Evolutionary conservation across 768 basidiomycete species (phyloP), one percentile per base, ranked within the genome.

Genomic region (Boletus sp.): DNA sequence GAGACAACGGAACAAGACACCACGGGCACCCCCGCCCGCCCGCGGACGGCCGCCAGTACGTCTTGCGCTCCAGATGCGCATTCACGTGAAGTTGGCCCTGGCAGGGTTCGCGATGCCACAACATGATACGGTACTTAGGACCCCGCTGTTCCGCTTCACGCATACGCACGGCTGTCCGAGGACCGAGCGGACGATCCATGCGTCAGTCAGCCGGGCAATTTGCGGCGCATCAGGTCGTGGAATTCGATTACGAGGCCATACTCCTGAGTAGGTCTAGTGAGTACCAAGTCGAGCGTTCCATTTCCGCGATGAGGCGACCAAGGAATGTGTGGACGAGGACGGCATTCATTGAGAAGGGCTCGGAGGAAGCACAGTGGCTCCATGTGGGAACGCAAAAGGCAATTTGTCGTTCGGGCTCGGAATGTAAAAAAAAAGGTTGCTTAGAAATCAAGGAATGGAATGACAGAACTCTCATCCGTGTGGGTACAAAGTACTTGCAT

Each of bases 401-500:
- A 15, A 28, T 17, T 36, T 15, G 35, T 11, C n/a, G 24, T 24
- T 24, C 24, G 24, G 24, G 24, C 24, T 36, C 18, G 32, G 18
- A 44, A 29, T 20, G 39, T 8, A 44, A 41, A 10, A 46, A 10
- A 28, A 7, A 12, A 7, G 9, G 9, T 18, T 15, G 15, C 12
- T 29, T 10, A 52, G 29, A 10, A 35, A 55, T 49, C 54, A 30
- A 17, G 24, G 49, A 50, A 58, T 51, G 37, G 57, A 58, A n/a
- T 46, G n/a, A 28, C 5, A 5, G 29, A n/a, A n/a, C 18, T 18
- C 11, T 54, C 29, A 11, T 24, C 30, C 37, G 6, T 28, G 37
- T 50, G 37, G 37, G 52, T 9, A 47, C 46, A 30, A 29, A 47
- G 46, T 47, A 30, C 37, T 32, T 12, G 24, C 39, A 28, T 53